A percentile compares a stretch with the other conserved stretches of the same genome.
Conservation (phyloP, 2,329 filamentous ascomycete species). For the Pochonia chlamydosporia region DNA sequence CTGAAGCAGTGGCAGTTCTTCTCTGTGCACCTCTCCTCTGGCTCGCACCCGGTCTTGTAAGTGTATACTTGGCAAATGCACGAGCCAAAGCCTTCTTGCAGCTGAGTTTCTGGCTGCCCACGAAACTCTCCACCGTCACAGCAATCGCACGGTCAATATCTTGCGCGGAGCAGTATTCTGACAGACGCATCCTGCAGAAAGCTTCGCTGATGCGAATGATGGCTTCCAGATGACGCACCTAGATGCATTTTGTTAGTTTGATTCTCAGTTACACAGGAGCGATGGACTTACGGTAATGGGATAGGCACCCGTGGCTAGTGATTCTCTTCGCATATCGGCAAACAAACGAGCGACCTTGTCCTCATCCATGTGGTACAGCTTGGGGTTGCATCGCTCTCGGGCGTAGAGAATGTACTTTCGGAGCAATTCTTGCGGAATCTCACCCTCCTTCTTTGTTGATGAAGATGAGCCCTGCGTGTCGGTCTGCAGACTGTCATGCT, state of each 20-base stretch:
- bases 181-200: slow-evolving; percentile 97
- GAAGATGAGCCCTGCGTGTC: slow-evolving; percentile 27
- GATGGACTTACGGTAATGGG: slow-evolving; percentile 81
- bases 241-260: background rate
- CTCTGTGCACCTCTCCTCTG: slow-evolving; percentile 17
- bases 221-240: slow-evolving; percentile 96
- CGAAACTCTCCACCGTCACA: slow-evolving; percentile 93
- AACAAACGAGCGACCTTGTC: slow-evolving; percentile 94
- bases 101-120: slow-evolving; percentile 93
- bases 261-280: background rate
- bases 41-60: slow-evolving; percentile 41
- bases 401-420: slow-evolving; percentile 97
- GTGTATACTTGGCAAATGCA: slow-evolving; percentile 91
- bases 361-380: slow-evolving; percentile 95
- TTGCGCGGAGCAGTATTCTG: slow-evolving; percentile 81
- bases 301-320: slow-evolving; percentile 88
- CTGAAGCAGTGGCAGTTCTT: slow-evolving; percentile 17
- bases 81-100: slow-evolving; percentile 93
- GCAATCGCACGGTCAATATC: slow-evolving; percentile 97
- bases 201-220: slow-evolving; percentile 93
- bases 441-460: slow-evolving; percentile 44
- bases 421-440: slow-evolving; percentile 85
- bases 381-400: slow-evolving; percentile 80
- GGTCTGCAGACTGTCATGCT: slow-evolving; percentile 44
- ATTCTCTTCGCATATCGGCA: slow-evolving; percentile 92